These are phyloP conservation scores for Cichorium intybus DNA, from an alignment of 140 eudicot genomes.

Conservation along the genomic window DNA sequence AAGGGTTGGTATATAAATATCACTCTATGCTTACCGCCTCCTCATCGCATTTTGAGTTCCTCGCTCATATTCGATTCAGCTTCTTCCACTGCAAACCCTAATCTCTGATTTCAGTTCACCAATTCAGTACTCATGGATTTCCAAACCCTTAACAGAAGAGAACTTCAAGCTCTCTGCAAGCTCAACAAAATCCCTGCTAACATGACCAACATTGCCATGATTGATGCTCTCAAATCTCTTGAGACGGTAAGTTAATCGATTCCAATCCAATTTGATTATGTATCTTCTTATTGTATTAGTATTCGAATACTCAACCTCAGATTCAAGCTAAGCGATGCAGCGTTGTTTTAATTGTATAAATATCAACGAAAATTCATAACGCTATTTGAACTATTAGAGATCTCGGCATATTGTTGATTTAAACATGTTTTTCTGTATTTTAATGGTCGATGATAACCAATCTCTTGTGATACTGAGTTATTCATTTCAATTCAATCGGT, in stretches of 20 bases:
- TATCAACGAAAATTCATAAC: not conserved
- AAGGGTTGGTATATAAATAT: conserved; percentile 26
- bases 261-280: not conserved
- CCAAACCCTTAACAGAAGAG: conserved; percentile 57
- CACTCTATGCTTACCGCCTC: conserved; percentile 25
- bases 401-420: not conserved
- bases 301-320: not conserved
- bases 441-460: not conserved
- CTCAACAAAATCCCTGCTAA: conserved; percentile 78
- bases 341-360: not conserved
- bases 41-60: conserved; percentile 3
- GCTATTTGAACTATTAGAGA: not conserved
- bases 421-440: not conserved
- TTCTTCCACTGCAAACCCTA: conserved; percentile 19
- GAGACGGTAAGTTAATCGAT: conserved; percentile 37
- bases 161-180: conserved; percentile 86
- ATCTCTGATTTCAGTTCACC: not conserved
- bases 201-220: conserved; percentile 71
- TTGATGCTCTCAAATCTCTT: conserved; percentile 66
- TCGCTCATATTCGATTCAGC: conserved; percentile 7
- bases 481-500: not conserved
- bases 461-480: not conserved
- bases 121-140: conserved; percentile 55
- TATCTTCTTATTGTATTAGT: not conserved
- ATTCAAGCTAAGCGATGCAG: not conserved